phyloP scores from a whole-genome alignment of 1,284 basidiomycete genomes.

The Fomitopsis schrenkii region DNA sequence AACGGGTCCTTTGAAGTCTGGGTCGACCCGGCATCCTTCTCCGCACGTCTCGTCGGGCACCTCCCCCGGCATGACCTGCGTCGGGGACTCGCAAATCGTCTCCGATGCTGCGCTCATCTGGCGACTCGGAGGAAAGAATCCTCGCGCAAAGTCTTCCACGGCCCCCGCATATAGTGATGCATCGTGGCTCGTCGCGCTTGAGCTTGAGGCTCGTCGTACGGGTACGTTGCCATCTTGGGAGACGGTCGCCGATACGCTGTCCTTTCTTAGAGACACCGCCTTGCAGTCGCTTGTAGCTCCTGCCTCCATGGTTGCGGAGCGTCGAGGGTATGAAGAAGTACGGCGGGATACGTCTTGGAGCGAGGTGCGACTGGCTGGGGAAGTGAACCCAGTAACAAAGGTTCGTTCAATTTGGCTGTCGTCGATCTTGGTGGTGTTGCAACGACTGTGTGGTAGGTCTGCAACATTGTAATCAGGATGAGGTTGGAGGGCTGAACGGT shows the following conservation, averaged over 20 bases:
- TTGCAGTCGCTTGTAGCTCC: not conserved
- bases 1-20: not conserved
- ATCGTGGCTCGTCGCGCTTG: not conserved
- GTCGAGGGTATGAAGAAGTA: not conserved
- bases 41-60: not conserved
- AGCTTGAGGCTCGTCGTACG: not conserved
- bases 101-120: too few species aligned
- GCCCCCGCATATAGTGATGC: not conserved
- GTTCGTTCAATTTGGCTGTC: not conserved
- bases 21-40: not conserved
- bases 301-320: not conserved
- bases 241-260: not conserved
- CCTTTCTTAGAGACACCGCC: not conserved
- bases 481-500: not conserved
- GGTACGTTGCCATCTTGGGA: not conserved
- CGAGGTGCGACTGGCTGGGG: not conserved
- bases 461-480: not conserved
- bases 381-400: not conserved
- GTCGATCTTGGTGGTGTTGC: not conserved
- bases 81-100: too few species aligned
- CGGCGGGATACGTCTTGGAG: not conserved
- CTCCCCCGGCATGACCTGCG: not conserved
- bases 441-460: not conserved
- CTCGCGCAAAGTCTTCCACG: not conserved
- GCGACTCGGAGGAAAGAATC: not conserved